Evolutionary conservation across 2,329 filamentous ascomycete species (phyloP).

Genomic region (Chaetomium olivaceum): DNA sequence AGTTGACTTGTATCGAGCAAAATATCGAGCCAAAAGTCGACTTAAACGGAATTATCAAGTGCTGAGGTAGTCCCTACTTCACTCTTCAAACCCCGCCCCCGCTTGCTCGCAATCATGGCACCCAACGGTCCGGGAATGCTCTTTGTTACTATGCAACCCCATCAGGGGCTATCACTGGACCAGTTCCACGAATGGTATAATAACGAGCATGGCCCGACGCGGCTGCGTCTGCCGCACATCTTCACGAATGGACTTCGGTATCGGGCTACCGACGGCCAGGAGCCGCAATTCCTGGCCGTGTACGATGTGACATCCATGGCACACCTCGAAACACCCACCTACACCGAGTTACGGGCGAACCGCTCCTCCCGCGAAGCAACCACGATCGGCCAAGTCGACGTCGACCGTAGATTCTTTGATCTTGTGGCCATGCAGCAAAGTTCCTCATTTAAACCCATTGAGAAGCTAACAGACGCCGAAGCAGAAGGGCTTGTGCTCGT

Average conservation of each 20-base stretch:
- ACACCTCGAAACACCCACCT: constrained; percentile 68
- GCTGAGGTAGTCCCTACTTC: background rate
- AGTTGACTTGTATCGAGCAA: background rate
- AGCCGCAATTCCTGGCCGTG: constrained; percentile 72
- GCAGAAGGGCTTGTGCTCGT: constrained; percentile 62
- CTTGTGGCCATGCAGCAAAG: constrained; percentile 58
- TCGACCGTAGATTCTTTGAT: constrained; percentile 72
- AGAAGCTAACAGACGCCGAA: constrained; percentile 60
- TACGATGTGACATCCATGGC: constrained; percentile 80
- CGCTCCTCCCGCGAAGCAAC: constrained; percentile 55
- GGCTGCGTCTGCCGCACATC: constrained; percentile 73
- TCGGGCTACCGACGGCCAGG: constrained; percentile 61
- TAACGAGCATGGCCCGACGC: constrained; percentile 84
- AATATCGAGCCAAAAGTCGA: background rate
- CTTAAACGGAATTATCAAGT: background rate
- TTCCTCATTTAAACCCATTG: constrained; percentile 58
- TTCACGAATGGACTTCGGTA: constrained; percentile 78
- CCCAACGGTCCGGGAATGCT: constrained; percentile 59
- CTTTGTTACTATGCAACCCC: constrained; percentile 84
- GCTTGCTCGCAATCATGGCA: constrained; percentile 6
- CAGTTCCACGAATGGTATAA: constrained; percentile 94
- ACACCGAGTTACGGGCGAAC: constrained; percentile 64
- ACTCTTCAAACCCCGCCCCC: background rate
- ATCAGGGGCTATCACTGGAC: constrained; percentile 60
- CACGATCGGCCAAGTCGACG: constrained; percentile 59